These are phyloP conservation scores for Sporothrix pseudoabietina DNA, from an alignment of 2,329 filamentous ascomycete species.

Conservation along the genomic window DNA sequence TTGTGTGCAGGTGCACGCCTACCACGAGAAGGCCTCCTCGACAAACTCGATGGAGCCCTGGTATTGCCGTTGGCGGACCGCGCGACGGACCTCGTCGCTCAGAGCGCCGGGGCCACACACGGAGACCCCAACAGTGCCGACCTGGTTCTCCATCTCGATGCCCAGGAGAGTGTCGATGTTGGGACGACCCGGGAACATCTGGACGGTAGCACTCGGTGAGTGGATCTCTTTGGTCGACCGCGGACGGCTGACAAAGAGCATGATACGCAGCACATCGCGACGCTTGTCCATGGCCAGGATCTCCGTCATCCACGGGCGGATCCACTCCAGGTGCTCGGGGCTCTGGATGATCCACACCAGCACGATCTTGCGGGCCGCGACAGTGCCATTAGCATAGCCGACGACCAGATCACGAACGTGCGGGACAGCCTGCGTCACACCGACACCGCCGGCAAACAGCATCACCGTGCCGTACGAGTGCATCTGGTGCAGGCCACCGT, in stretches of 20 bases:
- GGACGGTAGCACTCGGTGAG: slow-evolving; percentile 73
- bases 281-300: slow-evolving; percentile 75
- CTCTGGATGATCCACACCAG: slow-evolving; percentile 79
- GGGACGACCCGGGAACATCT: slow-evolving; percentile 80
- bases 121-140: slow-evolving; percentile 72
- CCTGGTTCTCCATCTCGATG: slow-evolving; percentile 72
- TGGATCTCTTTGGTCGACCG: slow-evolving; percentile 79
- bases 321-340: slow-evolving; percentile 81
- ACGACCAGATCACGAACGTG: slow-evolving; percentile 72
- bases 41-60: slow-evolving; percentile 72
- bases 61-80: slow-evolving; percentile 66
- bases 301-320: slow-evolving; percentile 79
- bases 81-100: slow-evolving; percentile 72
- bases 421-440: slow-evolving; percentile 77
- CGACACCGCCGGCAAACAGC: slow-evolving; percentile 78
- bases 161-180: slow-evolving; percentile 72
- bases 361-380: slow-evolving; percentile 70
- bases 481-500: slow-evolving; percentile 70
- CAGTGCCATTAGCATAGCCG: slow-evolving; percentile 68
- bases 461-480: slow-evolving; percentile 77
- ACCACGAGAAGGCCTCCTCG: slow-evolving; percentile 74
- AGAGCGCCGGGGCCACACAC: slow-evolving; percentile 75
- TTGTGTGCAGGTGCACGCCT: slow-evolving; percentile 32
- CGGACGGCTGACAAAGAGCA: slow-evolving; percentile 76
- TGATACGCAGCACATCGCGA: slow-evolving; percentile 72